Evolutionary conservation across 2,329 filamentous ascomycete genomes (phyloP).

Genomic region (Phoma sp.): DNA sequence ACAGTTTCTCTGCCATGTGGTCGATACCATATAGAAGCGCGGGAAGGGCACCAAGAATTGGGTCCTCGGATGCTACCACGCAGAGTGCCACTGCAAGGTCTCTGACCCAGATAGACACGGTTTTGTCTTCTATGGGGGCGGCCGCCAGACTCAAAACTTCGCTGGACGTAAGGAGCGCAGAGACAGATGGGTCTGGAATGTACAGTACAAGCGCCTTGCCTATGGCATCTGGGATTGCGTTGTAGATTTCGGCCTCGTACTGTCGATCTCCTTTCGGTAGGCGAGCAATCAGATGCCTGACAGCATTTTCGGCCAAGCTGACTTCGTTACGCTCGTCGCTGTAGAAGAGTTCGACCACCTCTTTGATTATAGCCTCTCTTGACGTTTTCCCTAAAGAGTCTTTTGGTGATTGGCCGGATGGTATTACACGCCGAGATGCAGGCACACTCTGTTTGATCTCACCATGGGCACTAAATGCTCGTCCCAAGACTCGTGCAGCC

Average conservation of each 20-base stretch:
- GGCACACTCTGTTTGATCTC: slow-evolving; percentile 59
- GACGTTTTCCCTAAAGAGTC: slow-evolving; percentile 38
- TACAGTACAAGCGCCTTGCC: slow-evolving; percentile 36
- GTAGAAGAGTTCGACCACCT: slow-evolving; percentile 47
- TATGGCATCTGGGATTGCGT: slow-evolving; percentile 41
- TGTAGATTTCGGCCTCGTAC: slow-evolving; percentile 40
- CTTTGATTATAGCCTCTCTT: slow-evolving; percentile 46
- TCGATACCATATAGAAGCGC: slow-evolving; percentile 71
- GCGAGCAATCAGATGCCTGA: slow-evolving; percentile 42
- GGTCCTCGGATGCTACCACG: slow-evolving; percentile 62
- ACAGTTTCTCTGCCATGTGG: slow-evolving; percentile 74
- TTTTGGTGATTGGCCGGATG: slow-evolving; percentile 23
- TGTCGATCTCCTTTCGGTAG: slow-evolving; percentile 26
- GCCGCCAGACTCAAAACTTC: slow-evolving; percentile 30
- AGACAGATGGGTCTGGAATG: slow-evolving; percentile 23
- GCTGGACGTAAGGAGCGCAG: neutral
- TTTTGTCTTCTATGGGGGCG: slow-evolving; percentile 23
- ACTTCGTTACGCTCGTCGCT: slow-evolving; percentile 51
- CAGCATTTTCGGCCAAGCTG: slow-evolving; percentile 54
- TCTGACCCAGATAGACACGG: slow-evolving; percentile 64
- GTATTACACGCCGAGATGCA: slow-evolving; percentile 38
- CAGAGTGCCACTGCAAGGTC: slow-evolving; percentile 67
- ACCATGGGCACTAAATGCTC: slow-evolving; percentile 74
- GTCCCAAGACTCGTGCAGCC: slow-evolving; percentile 84
- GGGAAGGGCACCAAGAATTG: slow-evolving; percentile 73